Conservation (phyloP, 2,329 filamentous ascomycete species). For the Hymenoscyphus albidus region DNA sequence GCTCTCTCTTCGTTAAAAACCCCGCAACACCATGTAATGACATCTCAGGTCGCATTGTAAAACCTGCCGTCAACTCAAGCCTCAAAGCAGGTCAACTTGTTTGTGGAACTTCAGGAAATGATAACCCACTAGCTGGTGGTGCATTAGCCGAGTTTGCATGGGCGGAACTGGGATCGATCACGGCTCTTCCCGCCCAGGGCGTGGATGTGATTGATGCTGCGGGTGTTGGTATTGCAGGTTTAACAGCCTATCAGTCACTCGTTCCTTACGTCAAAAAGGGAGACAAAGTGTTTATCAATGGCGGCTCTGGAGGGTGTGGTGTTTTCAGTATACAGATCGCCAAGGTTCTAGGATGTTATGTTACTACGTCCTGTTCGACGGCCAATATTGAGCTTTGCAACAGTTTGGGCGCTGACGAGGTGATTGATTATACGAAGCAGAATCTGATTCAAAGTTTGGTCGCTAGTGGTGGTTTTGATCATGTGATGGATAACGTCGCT, state of each 20-base stretch:
- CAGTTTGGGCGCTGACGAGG: slow-evolving; percentile 47
- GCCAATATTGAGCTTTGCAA: slow-evolving; percentile 54
- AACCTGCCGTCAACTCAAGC: slow-evolving; percentile 20
- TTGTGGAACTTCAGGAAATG: slow-evolving; percentile 38
- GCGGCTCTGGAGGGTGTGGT: slow-evolving; percentile 60
- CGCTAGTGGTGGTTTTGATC: slow-evolving; percentile 21
- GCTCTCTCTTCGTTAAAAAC: slow-evolving; percentile 37
- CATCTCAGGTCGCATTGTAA: slow-evolving; percentile 37
- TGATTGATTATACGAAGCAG: slow-evolving; percentile 17
- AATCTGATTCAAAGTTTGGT: slow-evolving; percentile 19
- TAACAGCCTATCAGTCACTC: slow-evolving; percentile 41
- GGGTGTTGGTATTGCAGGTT: slow-evolving; percentile 38
- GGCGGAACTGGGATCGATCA: not conserved
- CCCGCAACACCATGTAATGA: slow-evolving; percentile 46
- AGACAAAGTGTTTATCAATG: slow-evolving; percentile 59
- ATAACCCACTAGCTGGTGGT: slow-evolving; percentile 24
- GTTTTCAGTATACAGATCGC: slow-evolving; percentile 60
- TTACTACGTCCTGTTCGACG: slow-evolving; percentile 55
- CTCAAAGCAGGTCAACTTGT: slow-evolving; percentile 39
- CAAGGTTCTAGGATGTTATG: slow-evolving; percentile 54
- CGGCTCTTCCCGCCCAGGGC: slow-evolving; percentile 15
- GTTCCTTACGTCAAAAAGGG: slow-evolving; percentile 44
- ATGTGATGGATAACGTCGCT: slow-evolving; percentile 27
- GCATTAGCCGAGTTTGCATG: slow-evolving; percentile 15
- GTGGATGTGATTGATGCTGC: slow-evolving; percentile 40